Base-by-base conservation (phyloP, 2,329 filamentous ascomycete species). In the Alternaria triticimaculans region DNA sequence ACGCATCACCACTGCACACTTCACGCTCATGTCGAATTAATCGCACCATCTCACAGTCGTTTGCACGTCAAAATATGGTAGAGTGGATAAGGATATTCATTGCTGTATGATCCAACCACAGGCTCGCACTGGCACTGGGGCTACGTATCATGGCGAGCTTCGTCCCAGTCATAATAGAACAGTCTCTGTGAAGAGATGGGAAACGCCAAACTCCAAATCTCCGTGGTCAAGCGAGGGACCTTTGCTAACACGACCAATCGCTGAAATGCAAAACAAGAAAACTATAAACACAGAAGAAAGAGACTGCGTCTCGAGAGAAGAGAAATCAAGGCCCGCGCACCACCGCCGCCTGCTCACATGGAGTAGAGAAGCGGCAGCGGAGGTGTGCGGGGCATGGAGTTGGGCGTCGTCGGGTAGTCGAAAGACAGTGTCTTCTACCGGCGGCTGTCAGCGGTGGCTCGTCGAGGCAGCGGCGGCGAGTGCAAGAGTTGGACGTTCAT, bases 381-480 rank as follows among this genome's bases (percentile, higher is more conserved):
- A 46, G 90, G 90, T 48, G 90, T 92, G 50, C 85, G 86, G 30
- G 90, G 89, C 87, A 92, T 89, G n/a, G 90, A 92, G 68, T 91
- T 82, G 64, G 91, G 91, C 57, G 91, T 93, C 46, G 87, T 87
- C 41, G 90, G 90, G 80, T 79, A 82, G 55, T 71, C 70, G 72
- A 93, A 87, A 76, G 91, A 89, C 82, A 91, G 91, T 43, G 60
- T 63, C 80, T 91, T 93, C 91, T 94, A 72, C 77, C 76, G 68
- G 59, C 70, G 70, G 66, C 70, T 72, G 78, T 80, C 77, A 80
- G 78, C 72, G 71, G 66, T 70, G 72, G 74, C 68, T 74, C 73
- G 74, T 74, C 69, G 69, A 72, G 66, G 60, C 65, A 68, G 60
- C 67, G 64, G 68, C 67, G 64, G 67, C 55, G 63, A 58, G 50